phyloP scores from a whole-genome alignment of 2,329 filamentous ascomycete genomes.

The Cytospora chrysosperma region DNA sequence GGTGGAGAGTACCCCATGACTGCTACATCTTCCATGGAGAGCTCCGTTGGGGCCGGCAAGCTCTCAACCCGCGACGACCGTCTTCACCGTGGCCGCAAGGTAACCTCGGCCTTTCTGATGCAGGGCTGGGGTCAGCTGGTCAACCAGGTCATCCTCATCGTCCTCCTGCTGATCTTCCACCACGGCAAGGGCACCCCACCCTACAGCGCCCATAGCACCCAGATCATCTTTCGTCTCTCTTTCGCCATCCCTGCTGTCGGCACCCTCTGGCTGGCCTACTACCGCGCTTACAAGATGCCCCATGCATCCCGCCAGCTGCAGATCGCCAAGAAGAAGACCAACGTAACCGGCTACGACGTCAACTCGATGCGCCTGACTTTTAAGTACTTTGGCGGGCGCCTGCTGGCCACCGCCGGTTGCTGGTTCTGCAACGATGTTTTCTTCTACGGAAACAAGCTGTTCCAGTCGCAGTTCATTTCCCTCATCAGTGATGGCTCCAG shows the following conservation, averaged over 20 bases:
- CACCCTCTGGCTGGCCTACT: slow-evolving; percentile 93
- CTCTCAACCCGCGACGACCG: slow-evolving; percentile 90
- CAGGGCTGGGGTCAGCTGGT: slow-evolving; percentile 96
- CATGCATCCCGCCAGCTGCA: slow-evolving; percentile 80
- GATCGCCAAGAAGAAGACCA: slow-evolving; percentile 78
- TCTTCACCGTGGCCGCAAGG: slow-evolving; percentile 91
- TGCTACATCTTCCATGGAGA: slow-evolving; percentile 91
- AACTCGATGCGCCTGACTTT: slow-evolving; percentile 76
- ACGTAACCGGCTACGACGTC: slow-evolving; percentile 92
- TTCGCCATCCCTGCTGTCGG: slow-evolving; percentile 90
- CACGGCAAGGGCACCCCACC: slow-evolving; percentile 72
- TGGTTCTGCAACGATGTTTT: slow-evolving; percentile 99
- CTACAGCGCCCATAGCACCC: slow-evolving; percentile 73
- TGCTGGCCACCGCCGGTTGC: slow-evolving; percentile 80
- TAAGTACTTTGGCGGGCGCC: slow-evolving; percentile 79
- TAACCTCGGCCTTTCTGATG: slow-evolving; percentile 96
- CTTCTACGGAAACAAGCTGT: slow-evolving; percentile 99
- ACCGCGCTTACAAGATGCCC: slow-evolving; percentile 93
- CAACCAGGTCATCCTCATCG: slow-evolving; percentile 88
- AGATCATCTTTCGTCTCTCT: slow-evolving; percentile 89
- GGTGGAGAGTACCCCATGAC: slow-evolving; percentile 97
- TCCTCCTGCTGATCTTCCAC: slow-evolving; percentile 87
- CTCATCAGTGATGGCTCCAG: slow-evolving; percentile 69
- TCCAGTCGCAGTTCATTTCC: slow-evolving; percentile 85
- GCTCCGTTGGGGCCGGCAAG: slow-evolving; percentile 79